Base-by-base conservation (phyloP, 768 basidiomycete species). In the Suillus weaverae region DNA sequence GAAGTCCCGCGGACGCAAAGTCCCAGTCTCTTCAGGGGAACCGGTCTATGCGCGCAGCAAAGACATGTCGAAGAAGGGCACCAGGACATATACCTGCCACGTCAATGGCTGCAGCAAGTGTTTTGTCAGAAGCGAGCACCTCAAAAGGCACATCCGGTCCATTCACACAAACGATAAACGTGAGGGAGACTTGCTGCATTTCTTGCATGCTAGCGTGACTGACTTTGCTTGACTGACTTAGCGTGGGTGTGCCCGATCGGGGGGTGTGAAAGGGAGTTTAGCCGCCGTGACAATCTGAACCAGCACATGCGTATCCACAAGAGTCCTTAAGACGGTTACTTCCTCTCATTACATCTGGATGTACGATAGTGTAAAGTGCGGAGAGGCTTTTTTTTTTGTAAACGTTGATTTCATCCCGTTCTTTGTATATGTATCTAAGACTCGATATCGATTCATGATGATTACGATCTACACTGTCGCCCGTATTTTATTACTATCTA, bases 101-200 rank as follows among this genome's bases (percentile, higher is more conserved):
- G 90, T 90, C 0, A 79, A 84, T 1, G 90, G 85, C 1, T 95
- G 93, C 69, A 86, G 86, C 20, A 93, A 93, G 78, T 87, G 88
- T 63, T 95, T 95, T 70, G 85, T 85, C 43, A 81, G 93, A 2
- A 85, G 88, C 1, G 91, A 94, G 69, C 93, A 95, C 74, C 78
- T 95, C 64, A 92, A 93, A 77, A 79, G 93, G 33, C 93, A 94
- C 77, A 83, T 94, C 22, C 76, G 89, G 64, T 88, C 87, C 62
- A 89, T 95, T 57, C 92, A 95, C 75, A 93, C 92, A 2, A 80
- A 91, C 68, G 91, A 93, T 70, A 92, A 90, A 81, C 90, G 92
- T 94, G 69, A 76, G 91, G 82, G 1, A n/a, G 8, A 18, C 11
- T 9, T 53, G 55, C 18, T 60, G 26, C 55, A 51, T 20, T 41